A percentile compares a stretch with the other conserved stretches of the same genome.
Evolutionary conservation across 1,139 yeast species (phyloP).

Genomic region (Debaryomyces sp.): DNA sequence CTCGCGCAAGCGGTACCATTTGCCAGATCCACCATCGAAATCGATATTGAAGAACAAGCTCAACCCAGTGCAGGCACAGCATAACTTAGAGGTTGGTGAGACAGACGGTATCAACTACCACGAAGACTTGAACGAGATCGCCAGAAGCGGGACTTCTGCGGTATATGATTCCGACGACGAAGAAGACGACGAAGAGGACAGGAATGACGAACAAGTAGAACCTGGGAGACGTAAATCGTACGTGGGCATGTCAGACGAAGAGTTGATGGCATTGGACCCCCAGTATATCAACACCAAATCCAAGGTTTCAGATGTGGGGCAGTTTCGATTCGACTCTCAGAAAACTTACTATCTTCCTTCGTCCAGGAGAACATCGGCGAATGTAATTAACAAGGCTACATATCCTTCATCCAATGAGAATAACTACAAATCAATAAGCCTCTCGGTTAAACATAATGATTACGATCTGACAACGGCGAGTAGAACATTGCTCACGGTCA

Average conservation of each 20-base stretch:
- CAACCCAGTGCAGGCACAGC: constrained; percentile 31
- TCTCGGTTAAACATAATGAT: constrained; percentile 40
- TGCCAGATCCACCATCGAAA: constrained; percentile 36
- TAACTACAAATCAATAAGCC: constrained; percentile 43
- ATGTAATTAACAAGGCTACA: constrained; percentile 5
- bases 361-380: constrained; percentile 19
- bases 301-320: constrained; percentile 34
- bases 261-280: constrained; percentile 60
- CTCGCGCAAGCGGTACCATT: constrained; percentile 17
- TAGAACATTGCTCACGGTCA: constrained; percentile 40
- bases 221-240: constrained; percentile 52
- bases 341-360: constrained; percentile 38
- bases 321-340: constrained; percentile 45
- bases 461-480: constrained; percentile 24
- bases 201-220: constrained; percentile 9
- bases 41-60: constrained; percentile 46
- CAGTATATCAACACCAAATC: constrained; percentile 46
- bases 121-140: constrained; percentile 10
- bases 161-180: constrained; percentile 12
- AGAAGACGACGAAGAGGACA: constrained; percentile 10
- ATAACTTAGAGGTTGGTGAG: constrained; percentile 26
- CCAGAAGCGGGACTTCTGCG: constrained; percentile 6
- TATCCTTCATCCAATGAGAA: constrained; percentile 43
- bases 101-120: constrained; percentile 23
- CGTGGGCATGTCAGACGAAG: constrained; percentile 66